These are phyloP conservation scores for Thalassiosira hispida DNA, from an alignment of 352 stramenopile species.

Conservation along the genomic window DNA sequence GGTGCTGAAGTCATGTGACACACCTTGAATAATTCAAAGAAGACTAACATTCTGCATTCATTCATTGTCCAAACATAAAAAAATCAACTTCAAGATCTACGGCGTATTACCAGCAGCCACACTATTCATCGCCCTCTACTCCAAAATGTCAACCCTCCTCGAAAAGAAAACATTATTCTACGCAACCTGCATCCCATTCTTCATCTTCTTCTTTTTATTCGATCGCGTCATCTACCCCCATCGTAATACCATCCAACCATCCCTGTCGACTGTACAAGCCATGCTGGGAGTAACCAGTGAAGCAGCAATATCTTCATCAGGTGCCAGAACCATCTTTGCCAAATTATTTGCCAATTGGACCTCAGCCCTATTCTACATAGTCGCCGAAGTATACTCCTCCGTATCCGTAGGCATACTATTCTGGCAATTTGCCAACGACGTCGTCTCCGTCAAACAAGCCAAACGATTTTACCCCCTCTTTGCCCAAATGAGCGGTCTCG, in stretches of 20 bases:
- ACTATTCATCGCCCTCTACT: slow-evolving; percentile 86
- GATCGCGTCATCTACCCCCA: slow-evolving; percentile 84
- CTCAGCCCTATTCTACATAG: slow-evolving; percentile 86
- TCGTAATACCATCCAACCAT: slow-evolving; percentile 68
- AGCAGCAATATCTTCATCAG: slow-evolving; percentile 20
- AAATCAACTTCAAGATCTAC: no score
- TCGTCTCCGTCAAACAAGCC: slow-evolving; percentile 86
- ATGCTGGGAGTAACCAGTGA: slow-evolving; percentile 35
- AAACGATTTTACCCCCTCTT: slow-evolving; percentile 89
- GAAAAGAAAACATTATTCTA: slow-evolving; percentile 84
- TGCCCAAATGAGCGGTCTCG: slow-evolving; percentile 85
- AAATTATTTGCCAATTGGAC: slow-evolving; percentile 83
- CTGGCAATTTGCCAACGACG: slow-evolving; percentile 90
- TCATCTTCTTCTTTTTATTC: slow-evolving; percentile 85
- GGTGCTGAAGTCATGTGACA: no score
- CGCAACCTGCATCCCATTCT: slow-evolving; percentile 85
- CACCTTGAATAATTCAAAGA: neutral
- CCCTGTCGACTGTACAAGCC: slow-evolving; percentile 55
- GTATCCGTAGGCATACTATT: slow-evolving; percentile 88
- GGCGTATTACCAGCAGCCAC: slow-evolving; percentile 86
- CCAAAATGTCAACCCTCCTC: slow-evolving; percentile 78
- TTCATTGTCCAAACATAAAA: no score
- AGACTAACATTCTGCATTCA: no score
- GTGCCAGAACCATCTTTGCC: slow-evolving; percentile 68
- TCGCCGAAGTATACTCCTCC: slow-evolving; percentile 88